These are phyloP conservation scores for Tetraselmis chui DNA, from an alignment of 139 green algal species.

Conservation along the genomic window DNA sequence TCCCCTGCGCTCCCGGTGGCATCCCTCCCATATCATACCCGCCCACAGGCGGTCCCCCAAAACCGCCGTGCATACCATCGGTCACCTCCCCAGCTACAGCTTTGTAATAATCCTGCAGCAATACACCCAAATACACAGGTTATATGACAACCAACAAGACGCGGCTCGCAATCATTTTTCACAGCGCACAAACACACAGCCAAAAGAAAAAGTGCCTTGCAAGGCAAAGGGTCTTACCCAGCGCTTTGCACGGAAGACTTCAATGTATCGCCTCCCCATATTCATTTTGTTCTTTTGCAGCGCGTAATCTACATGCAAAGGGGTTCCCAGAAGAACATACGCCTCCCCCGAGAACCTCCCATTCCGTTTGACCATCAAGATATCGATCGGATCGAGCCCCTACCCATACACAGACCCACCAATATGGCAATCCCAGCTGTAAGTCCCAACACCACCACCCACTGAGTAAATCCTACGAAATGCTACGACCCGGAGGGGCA, in stretches of 20 bases:
- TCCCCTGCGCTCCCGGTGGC: not conserved
- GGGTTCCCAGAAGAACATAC: slow-evolving; percentile 55
- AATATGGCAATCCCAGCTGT: slow-evolving; percentile 7
- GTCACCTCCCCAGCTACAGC: slow-evolving; percentile 41
- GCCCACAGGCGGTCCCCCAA: not conserved
- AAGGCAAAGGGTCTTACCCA: slow-evolving; percentile 30
- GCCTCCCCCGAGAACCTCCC: slow-evolving; percentile 67
- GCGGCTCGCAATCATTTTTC: too few relatives aligned
- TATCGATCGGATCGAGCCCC: slow-evolving; percentile 65
- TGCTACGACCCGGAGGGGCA: too few relatives aligned
- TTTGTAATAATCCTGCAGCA: slow-evolving; percentile 60
- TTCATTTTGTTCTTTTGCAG: slow-evolving; percentile 66
- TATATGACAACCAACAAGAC: too few relatives aligned
- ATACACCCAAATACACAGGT: too few relatives aligned
- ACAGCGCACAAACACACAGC: not conserved
- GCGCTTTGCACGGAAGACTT: slow-evolving; percentile 71
- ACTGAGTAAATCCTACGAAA: not conserved
- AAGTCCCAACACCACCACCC: not conserved
- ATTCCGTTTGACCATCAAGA: slow-evolving; percentile 55
- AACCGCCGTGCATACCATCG: slow-evolving; percentile 21
- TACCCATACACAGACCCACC: slow-evolving; percentile 20
- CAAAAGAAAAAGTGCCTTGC: not conserved
- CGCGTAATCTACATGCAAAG: slow-evolving; percentile 55
- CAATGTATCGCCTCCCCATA: slow-evolving; percentile 72
- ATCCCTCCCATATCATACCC: slow-evolving; percentile 14